Base-by-base conservation (phyloP, 495 filamentous ascomycete genomes). In the Aspergillus nidulans region DNA sequence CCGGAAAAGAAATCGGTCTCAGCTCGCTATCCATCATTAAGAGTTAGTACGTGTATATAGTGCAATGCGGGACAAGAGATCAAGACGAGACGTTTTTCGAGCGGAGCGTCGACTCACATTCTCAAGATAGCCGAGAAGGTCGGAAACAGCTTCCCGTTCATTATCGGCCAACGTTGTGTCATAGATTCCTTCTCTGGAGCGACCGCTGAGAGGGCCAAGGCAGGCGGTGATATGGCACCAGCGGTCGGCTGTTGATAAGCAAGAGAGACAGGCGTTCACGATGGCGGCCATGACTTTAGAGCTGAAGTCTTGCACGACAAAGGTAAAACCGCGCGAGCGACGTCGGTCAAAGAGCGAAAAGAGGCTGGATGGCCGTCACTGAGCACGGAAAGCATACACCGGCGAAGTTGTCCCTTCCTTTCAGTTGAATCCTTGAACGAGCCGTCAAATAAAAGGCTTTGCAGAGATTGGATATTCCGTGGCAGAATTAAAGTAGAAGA, bases 1-100 rank as follows among this genome's bases (percentile, higher is more conserved):
- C 94, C 94, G 21, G 88, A 85, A 74, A 99, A 99, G 82, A 99
- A 99, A 69, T 98, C 92, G 60, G 91, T 95, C 66, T 97, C 95
- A 49, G 84, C 84, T 64, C 92, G 85, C 92, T 97, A 74, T 65
- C 60, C 66, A 46, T 44, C 45, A 23, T 39, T 26, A 7, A 23
- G 16, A 24, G 49, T 67, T 57, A 61, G 66, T 21, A 38, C 26
- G 19, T 34, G 34, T 20, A 19, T 18, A 6, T 16, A 43, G 28
- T 40, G 40, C 15, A 23, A 34, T 10, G n/a, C 13, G 38, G 26
- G 6, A 25, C 1, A 39, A 12, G 28, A 24, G 9, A 19, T 39
- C 19, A 38, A 20, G 15, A 40, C 7, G 20, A 32, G 44, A 7
- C 15, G 16, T 32, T 25, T 18, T 53, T 13, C 23, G 5, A 15